phyloP scores from a whole-genome alignment of 345 rosid species.

The Limnanthes douglasii region DNA sequence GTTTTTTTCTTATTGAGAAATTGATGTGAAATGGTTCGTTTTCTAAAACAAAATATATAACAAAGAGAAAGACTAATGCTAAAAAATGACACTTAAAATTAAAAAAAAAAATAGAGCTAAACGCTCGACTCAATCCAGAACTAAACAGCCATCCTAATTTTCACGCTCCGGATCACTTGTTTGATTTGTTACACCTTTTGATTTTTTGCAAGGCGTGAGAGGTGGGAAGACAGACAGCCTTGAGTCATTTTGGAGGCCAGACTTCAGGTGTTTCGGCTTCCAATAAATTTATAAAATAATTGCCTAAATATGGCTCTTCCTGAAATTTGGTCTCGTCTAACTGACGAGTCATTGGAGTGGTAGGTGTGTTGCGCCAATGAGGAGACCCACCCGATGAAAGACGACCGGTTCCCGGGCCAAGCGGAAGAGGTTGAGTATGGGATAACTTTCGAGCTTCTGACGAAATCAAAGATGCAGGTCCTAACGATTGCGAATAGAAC shows the following conservation, averaged over 20 bases:
- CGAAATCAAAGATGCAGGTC: constrained; percentile 18
- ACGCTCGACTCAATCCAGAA: too few relatives aligned
- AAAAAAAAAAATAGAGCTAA: too few relatives aligned
- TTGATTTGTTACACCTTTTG: constrained; percentile 13
- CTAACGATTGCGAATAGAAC: constrained; percentile 7
- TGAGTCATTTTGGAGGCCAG: constrained; percentile 15
- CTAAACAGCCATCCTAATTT: too few relatives aligned
- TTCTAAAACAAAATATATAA: too few relatives aligned
- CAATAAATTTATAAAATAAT: constrained; percentile 9
- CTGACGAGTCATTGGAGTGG: constrained; percentile 18
- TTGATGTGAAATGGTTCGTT: too few relatives aligned
- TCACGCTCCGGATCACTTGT: too few relatives aligned
- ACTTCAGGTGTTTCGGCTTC: constrained; percentile 42
- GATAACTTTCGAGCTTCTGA: constrained; percentile 16
- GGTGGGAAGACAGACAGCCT: constrained; percentile 43
- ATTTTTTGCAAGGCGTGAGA: constrained; percentile 27
- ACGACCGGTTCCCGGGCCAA: constrained; percentile 14
- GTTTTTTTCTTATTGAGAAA: too few relatives aligned
- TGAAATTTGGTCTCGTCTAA: constrained; percentile 14
- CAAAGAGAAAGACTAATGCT: too few relatives aligned
- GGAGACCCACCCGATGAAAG: constrained; percentile 14
- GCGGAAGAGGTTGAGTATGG: constrained; percentile 10
- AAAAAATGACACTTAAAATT: too few relatives aligned
- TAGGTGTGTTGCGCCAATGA: constrained; percentile 23
- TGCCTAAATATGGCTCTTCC: constrained; percentile 12